Percentiles rank a stretch among this genome's conserved stretches.
Conservation (phyloP, 108 stramenopile genomes). For the Pseudonitzschia pungens region DNA sequence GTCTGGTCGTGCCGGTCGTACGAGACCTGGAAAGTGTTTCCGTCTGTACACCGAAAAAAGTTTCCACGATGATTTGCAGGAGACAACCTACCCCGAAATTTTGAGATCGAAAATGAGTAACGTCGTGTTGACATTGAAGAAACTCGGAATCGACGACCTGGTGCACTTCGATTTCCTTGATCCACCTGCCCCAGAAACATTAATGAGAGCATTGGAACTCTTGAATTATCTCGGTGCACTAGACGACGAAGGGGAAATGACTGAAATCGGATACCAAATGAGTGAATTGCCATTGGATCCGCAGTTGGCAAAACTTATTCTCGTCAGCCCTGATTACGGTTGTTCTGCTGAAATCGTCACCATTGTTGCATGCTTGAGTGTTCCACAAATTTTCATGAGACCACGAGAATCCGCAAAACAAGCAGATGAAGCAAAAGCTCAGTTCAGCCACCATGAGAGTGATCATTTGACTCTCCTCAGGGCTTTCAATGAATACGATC, state of each 20-base stretch:
- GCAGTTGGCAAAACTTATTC: conserved; percentile 89
- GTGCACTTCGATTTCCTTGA: conserved; percentile 99
- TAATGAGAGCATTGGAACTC: conserved; percentile 98
- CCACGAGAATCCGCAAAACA: conserved; percentile 93
- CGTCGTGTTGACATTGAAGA: conserved; percentile 95
- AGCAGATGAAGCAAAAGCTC: conserved; percentile 98
- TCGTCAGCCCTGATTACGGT: conserved; percentile 91
- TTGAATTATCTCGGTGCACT: conserved; percentile 97
- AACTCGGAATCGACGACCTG: conserved; percentile 97
- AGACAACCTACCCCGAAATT: conserved; percentile 99
- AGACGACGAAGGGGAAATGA: conserved; percentile 97
- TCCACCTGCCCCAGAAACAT: conserved; percentile 98
- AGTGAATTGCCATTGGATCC: conserved; percentile 92
- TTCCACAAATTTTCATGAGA: conserved; percentile 95
- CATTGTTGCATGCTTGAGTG: conserved; percentile 95
- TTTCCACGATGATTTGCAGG: conserved; percentile 96
- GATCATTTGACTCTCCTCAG: conserved; percentile 97
- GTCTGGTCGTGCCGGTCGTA: conserved; percentile 96
- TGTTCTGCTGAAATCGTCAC: conserved; percentile 97
- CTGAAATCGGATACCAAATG: conserved; percentile 97
- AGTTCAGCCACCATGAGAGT: conserved; percentile 93
- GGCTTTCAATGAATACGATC: conserved; percentile 91
- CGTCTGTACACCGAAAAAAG: conserved; percentile 97
- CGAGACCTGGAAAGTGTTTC: conserved; percentile 98
- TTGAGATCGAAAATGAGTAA: conserved; percentile 91